Conservation (phyloP, 495 filamentous ascomycete species). For the Annulohypoxylon maeteangense region DNA sequence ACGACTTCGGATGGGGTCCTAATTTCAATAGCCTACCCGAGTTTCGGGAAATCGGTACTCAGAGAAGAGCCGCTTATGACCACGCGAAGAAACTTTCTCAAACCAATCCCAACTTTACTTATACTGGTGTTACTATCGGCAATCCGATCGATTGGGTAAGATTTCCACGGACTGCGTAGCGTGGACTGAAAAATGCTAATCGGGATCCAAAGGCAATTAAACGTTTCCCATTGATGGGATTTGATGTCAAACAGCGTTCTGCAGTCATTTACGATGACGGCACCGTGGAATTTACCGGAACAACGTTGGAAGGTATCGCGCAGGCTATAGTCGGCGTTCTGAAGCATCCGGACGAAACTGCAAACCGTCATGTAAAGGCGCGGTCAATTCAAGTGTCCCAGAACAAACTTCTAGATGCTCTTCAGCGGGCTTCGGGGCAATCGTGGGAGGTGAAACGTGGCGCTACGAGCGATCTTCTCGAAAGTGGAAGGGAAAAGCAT, state of each 20-base stretch:
- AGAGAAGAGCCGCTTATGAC: constrained; percentile 40
- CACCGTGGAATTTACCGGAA: constrained; percentile 53
- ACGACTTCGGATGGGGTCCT: constrained; percentile 62
- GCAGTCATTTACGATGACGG: constrained; percentile 61
- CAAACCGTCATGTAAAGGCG: constrained; percentile 57
- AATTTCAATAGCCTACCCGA: constrained; percentile 43
- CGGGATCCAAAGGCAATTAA: constrained; percentile 27
- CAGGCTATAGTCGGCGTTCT: constrained; percentile 57
- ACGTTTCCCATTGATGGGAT: constrained; percentile 48
- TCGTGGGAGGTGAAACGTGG: constrained; percentile 44
- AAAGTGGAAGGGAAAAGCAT: constrained; percentile 39
- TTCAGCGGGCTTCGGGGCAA: constrained; percentile 50
- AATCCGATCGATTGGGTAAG: constrained; percentile 55
- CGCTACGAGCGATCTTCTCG: constrained; percentile 47
- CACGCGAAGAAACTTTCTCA: constrained; percentile 51
- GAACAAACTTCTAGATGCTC: constrained; percentile 54
- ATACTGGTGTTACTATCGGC: constrained; percentile 55
- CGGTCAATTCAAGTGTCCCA: constrained; percentile 53
- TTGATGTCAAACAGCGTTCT: constrained; percentile 51
- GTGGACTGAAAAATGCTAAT: constrained; percentile 10
- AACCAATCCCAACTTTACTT: constrained; percentile 52
- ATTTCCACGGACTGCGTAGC: background rate
- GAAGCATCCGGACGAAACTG: constrained; percentile 55
- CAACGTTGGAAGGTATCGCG: constrained; percentile 56
- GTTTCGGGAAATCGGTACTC: constrained; percentile 33